These are phyloP conservation scores for Setaria viridis DNA, from an alignment of 202 grass and related monocot genomes.

Conservation along the genomic window DNA sequence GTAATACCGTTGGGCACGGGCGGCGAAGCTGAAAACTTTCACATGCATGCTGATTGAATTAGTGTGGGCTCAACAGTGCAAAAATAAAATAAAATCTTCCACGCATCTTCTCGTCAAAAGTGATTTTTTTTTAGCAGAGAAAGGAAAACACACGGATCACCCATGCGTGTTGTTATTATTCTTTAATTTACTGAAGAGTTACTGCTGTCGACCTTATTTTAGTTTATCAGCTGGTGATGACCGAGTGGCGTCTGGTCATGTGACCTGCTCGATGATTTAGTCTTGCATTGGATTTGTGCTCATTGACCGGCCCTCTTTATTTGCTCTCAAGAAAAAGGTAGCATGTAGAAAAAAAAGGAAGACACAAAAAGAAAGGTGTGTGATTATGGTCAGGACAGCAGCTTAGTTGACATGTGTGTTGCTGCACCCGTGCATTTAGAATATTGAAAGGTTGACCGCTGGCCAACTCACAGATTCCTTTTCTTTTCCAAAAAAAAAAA, in stretches of 20 bases:
- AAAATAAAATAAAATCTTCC: neutral
- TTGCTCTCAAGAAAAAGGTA: neutral
- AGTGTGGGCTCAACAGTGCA: conserved; percentile 4
- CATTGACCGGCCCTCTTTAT: neutral
- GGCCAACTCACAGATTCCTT: neutral
- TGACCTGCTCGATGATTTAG: neutral
- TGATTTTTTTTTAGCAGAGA: too few relatives aligned
- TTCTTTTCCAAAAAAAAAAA: neutral
- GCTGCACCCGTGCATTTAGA: conserved; percentile 11
- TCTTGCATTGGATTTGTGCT: neutral
- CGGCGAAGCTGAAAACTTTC: neutral
- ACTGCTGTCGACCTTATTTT: neutral
- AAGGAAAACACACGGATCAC: too few relatives aligned
- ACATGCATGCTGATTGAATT: neutral
- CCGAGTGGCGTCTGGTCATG: neutral
- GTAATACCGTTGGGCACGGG: conserved; percentile 18
- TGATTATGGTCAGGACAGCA: neutral
- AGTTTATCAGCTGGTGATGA: neutral
- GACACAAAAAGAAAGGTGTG: too few relatives aligned
- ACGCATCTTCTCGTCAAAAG: neutral
- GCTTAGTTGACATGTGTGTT: neutral
- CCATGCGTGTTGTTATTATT: neutral
- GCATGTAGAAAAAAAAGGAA: neutral
- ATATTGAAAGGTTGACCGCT: neutral
- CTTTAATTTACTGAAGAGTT: neutral